Percentiles rank a stretch among this genome's conserved stretches.
phyloP scores from a whole-genome alignment of 1,284 basidiomycete genomes.

The Hemileia vastatrix region DNA sequence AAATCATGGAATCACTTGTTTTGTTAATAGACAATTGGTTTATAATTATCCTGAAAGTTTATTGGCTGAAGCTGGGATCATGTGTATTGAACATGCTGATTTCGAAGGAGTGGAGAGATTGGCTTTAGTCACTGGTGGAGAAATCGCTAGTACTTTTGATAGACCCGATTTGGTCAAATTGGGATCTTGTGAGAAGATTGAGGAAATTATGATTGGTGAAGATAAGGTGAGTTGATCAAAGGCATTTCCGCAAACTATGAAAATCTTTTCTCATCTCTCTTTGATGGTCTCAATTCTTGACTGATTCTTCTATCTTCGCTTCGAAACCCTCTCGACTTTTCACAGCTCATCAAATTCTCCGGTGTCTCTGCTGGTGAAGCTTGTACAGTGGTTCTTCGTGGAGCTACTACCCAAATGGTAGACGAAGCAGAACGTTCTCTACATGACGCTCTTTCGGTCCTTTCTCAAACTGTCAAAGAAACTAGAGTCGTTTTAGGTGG shows the following conservation, averaged over 20 bases:
- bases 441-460: constrained; percentile 41
- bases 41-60: constrained; percentile 44
- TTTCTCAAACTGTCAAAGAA: constrained; percentile 43
- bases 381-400: constrained; percentile 42
- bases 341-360: constrained; percentile 42
- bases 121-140: constrained; percentile 41
- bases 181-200: constrained; percentile 37
- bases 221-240: too few species aligned
- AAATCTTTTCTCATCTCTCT: too few species aligned
- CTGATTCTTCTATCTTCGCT: neutral
- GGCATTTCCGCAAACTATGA: neutral
- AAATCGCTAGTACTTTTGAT: constrained; percentile 43
- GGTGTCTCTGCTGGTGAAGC: constrained; percentile 43
- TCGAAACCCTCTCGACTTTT: too few species aligned
- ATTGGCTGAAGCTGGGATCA: constrained; percentile 41
- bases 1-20: constrained; percentile 43
- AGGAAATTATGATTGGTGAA: constrained; percentile 44
- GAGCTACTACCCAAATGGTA: constrained; percentile 43
- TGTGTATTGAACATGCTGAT: constrained; percentile 44
- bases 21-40: constrained; percentile 44
- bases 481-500: constrained; percentile 40
- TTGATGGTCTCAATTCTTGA: too few species aligned
- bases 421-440: constrained; percentile 44
- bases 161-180: constrained; percentile 41
- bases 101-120: constrained; percentile 44